Percentiles rank a stretch among this genome's conserved stretches.
Evolutionary conservation across 345 rosid species (phyloP).

Genomic region (Ceriops decandra): DNA sequence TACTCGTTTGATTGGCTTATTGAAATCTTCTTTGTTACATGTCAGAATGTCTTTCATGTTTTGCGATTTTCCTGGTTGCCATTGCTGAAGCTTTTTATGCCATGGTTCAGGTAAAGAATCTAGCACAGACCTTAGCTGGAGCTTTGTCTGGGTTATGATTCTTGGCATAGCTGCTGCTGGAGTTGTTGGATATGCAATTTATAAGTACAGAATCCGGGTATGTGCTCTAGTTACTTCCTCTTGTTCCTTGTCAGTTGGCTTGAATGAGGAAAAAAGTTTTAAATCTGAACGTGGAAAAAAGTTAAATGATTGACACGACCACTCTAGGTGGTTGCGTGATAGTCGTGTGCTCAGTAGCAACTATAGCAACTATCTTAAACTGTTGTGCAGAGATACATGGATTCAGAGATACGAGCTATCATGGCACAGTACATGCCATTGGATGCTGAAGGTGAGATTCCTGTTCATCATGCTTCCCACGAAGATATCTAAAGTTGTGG

Average conservation of each 20-base stretch:
- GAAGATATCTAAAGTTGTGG: conserved; percentile 33
- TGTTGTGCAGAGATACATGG: conserved; percentile 74
- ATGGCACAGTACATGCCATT: conserved; percentile 98
- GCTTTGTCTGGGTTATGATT: conserved; percentile 63
- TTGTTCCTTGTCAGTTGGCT: neutral
- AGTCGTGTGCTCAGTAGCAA: neutral
- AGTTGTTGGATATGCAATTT: conserved; percentile 66
- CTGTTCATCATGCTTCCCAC: conserved; percentile 39
- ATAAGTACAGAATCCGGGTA: conserved; percentile 93
- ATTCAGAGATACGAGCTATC: conserved; percentile 84
- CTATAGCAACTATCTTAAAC: neutral
- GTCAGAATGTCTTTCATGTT: neutral
- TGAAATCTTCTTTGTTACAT: too few relatives aligned
- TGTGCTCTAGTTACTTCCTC: neutral
- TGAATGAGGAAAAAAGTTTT: neutral
- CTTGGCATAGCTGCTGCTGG: conserved; percentile 65
- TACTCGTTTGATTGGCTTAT: too few relatives aligned
- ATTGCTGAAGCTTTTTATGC: conserved; percentile 4
- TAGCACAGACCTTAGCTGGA: conserved; percentile 49
- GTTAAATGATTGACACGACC: neutral
- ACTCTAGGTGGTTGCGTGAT: neutral
- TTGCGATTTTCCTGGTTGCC: neutral
- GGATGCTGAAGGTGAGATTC: conserved; percentile 61
- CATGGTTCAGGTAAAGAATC: conserved; percentile 47
- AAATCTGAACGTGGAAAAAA: neutral